These are phyloP conservation scores for Aspergillus biplanus DNA, from an alignment of 495 filamentous ascomycete species.

Conservation along the genomic window DNA sequence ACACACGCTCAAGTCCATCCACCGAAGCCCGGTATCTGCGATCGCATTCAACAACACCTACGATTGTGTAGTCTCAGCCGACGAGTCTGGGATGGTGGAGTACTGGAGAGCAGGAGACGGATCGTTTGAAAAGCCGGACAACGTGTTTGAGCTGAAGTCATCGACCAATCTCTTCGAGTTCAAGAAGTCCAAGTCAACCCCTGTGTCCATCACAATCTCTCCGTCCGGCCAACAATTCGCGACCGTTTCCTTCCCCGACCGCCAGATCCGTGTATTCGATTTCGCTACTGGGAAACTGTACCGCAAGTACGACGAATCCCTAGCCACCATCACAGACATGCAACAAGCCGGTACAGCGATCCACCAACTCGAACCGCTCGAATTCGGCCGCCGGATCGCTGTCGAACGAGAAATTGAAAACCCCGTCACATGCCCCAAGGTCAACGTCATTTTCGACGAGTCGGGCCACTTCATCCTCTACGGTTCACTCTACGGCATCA, in stretches of 20 bases:
- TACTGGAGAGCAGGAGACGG: slow-evolving; percentile 83
- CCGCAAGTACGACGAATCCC: slow-evolving; percentile 92
- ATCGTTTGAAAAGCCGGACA: slow-evolving; percentile 86
- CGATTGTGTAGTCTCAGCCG: slow-evolving; percentile 87
- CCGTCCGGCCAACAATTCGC: slow-evolving; percentile 83
- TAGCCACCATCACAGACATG: slow-evolving; percentile 85
- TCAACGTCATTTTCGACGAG: slow-evolving; percentile 93
- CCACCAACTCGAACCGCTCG: slow-evolving; percentile 80
- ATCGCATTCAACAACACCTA: slow-evolving; percentile 89
- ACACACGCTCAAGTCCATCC: slow-evolving; percentile 73
- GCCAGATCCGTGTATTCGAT: slow-evolving; percentile 89
- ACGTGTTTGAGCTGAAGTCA: slow-evolving; percentile 90
- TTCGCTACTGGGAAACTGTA: slow-evolving; percentile 86
- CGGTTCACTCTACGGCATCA: slow-evolving; percentile 86
- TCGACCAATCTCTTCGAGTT: slow-evolving; percentile 94
- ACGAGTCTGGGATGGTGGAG: slow-evolving; percentile 93
- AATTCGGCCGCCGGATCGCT: slow-evolving; percentile 88
- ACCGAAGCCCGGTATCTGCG: slow-evolving; percentile 75
- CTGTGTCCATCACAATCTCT: slow-evolving; percentile 83
- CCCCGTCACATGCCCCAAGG: slow-evolving; percentile 65
- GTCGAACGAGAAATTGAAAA: slow-evolving; percentile 85
- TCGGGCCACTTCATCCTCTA: slow-evolving; percentile 94
- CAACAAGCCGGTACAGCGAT: slow-evolving; percentile 86
- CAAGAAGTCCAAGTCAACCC: slow-evolving; percentile 88
- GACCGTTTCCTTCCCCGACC: slow-evolving; percentile 90